Evolutionary conservation across 2,329 filamentous ascomycete species (phyloP).

Genomic region (Nigrospora sphaerica): DNA sequence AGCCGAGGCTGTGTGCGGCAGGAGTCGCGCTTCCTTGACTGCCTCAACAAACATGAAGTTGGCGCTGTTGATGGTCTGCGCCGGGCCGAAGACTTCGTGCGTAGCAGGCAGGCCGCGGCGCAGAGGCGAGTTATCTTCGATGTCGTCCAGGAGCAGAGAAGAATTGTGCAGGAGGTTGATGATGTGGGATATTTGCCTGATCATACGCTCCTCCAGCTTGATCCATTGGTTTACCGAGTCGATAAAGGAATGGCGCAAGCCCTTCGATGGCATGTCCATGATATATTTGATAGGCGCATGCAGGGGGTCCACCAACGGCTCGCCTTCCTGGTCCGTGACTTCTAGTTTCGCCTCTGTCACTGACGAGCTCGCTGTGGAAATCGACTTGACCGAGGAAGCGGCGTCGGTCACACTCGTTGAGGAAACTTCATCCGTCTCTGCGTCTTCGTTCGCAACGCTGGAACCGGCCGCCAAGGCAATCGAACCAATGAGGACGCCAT

Average conservation of each 20-base stretch:
- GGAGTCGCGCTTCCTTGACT: constrained; percentile 15
- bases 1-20: too few species aligned
- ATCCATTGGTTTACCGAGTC: neutral
- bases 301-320: neutral
- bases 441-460: too few species aligned
- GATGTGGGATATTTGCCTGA: neutral
- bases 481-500: too few species aligned
- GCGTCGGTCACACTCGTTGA: too few species aligned
- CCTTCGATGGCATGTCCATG: neutral
- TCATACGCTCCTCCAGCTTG: neutral
- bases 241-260: neutral
- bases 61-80: constrained; percentile 44
- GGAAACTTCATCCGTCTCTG: too few species aligned
- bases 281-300: neutral
- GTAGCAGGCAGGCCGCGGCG: constrained; percentile 39
- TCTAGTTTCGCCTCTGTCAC: too few species aligned
- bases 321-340: too few species aligned
- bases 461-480: too few species aligned
- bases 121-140: constrained; percentile 39
- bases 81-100: constrained; percentile 39
- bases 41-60: constrained; percentile 36
- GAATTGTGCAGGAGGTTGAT: neutral
- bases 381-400: too few species aligned
- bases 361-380: too few species aligned
- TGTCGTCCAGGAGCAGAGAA: constrained; percentile 30